These are phyloP conservation scores for Phaeosphaeriaceae sp. DNA, from an alignment of 2,329 filamentous ascomycete genomes.

Conservation along the genomic window DNA sequence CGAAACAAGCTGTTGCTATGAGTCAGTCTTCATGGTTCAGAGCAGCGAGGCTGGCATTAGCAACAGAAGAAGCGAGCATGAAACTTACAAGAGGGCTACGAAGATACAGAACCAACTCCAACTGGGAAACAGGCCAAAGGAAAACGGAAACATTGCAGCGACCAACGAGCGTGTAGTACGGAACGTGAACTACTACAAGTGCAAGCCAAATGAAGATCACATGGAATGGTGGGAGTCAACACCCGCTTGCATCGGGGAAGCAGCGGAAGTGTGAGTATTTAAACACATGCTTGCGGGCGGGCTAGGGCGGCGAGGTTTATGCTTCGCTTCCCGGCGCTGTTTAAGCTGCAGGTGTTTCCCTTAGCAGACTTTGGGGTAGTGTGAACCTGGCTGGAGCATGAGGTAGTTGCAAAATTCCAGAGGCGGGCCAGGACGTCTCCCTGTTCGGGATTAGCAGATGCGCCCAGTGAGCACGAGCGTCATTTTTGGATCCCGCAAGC, in stretches of 20 bases:
- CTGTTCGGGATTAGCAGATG: slow-evolving; percentile 40
- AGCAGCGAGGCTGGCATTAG: slow-evolving; percentile 10
- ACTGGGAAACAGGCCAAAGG: slow-evolving; percentile 45
- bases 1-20: slow-evolving; percentile 73
- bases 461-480: slow-evolving; percentile 43
- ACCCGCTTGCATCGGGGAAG: slow-evolving; percentile 48
- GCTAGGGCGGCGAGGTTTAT: slow-evolving; percentile 47
- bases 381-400: slow-evolving; percentile 50
- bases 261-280: slow-evolving; percentile 49
- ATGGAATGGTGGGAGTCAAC: slow-evolving; percentile 49
- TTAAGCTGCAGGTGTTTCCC: slow-evolving; percentile 49
- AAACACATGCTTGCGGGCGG: slow-evolving; percentile 49
- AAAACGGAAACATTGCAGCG: slow-evolving; percentile 48
- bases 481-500: slow-evolving; percentile 49
- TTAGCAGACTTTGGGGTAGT: slow-evolving; percentile 52
- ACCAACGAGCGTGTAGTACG: slow-evolving; percentile 47
- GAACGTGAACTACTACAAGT: slow-evolving; percentile 42
- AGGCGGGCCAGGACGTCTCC: slow-evolving; percentile 36
- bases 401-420: slow-evolving; percentile 48
- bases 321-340: slow-evolving; percentile 48
- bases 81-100: slow-evolving; percentile 44
- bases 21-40: slow-evolving; percentile 29
- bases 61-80: not conserved
- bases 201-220: slow-evolving; percentile 49
- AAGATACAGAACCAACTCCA: slow-evolving; percentile 51